phyloP scores from a whole-genome alignment of 2,329 filamentous ascomycete species.

The Xylaria digitata region DNA sequence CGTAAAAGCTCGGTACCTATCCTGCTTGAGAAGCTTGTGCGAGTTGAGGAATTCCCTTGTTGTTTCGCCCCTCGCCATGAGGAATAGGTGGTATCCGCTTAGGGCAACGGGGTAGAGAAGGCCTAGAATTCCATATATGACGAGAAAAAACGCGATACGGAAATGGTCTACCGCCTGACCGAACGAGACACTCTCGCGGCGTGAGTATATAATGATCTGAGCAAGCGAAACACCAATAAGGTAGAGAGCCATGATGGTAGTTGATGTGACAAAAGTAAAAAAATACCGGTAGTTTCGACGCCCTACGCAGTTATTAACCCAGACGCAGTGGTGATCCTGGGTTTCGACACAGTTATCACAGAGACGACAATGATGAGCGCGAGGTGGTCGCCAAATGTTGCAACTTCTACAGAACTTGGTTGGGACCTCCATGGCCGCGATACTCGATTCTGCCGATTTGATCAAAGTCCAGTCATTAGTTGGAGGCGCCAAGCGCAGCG shows the following conservation, averaged over 20 bases:
- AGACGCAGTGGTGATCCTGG: conserved; percentile 97
- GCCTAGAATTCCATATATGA: conserved; percentile 81
- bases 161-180: conserved; percentile 74
- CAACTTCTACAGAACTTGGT: conserved; percentile 99
- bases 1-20: conserved; percentile 90
- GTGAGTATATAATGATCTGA: conserved; percentile 80
- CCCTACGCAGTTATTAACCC: conserved; percentile 98
- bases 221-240: conserved; percentile 81
- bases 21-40: conserved; percentile 92
- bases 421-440: conserved; percentile 95
- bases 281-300: conserved; percentile 98
- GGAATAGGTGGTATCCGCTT: conserved; percentile 88
- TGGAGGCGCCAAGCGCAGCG: conserved; percentile 81
- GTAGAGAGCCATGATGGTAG: conserved; percentile 80
- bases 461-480: conserved; percentile 96
- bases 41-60: conserved; percentile 96
- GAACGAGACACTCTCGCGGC: conserved; percentile 74
- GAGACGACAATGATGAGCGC: conserved; percentile 93
- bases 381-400: conserved; percentile 95
- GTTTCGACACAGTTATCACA: conserved; percentile 98
- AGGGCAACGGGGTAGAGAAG: conserved; percentile 85
- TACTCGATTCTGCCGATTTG: conserved; percentile 77
- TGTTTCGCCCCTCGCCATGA: conserved; percentile 91
- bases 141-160: conserved; percentile 86
- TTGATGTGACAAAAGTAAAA: conserved; percentile 86